Evolutionary conservation across 139 green algal species (phyloP).

Genomic region (Chlamydomonas asymmetrica): DNA sequence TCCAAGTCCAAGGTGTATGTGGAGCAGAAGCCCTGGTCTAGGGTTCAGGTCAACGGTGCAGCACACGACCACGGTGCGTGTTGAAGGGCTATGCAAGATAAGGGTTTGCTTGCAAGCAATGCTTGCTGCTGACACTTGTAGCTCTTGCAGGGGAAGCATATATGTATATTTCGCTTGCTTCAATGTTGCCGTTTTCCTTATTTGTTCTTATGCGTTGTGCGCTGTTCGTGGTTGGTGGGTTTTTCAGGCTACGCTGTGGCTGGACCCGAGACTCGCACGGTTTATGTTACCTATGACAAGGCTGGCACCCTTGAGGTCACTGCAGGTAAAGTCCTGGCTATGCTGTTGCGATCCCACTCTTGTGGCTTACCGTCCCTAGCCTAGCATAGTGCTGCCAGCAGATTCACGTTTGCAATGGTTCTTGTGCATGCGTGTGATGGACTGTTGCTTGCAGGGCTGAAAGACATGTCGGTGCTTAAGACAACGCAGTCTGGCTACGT

Average conservation of each 20-base stretch:
- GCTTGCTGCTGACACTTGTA: no score
- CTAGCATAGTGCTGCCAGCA: background rate
- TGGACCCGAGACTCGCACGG: slow-evolving; percentile 69
- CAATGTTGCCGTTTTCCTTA: no score
- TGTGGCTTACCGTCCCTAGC: background rate
- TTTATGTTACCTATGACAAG: slow-evolving; percentile 60
- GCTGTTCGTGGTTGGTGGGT: no score
- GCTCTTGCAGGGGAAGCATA: no score
- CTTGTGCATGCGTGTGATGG: no score
- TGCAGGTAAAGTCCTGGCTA: slow-evolving; percentile 36
- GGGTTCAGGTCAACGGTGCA: slow-evolving; percentile 55
- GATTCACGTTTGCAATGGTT: slow-evolving; percentile 4
- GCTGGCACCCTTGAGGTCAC: slow-evolving; percentile 58
- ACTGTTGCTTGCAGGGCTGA: no score
- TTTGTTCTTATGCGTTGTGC: no score
- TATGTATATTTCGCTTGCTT: no score
- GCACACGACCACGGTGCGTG: slow-evolving; percentile 78
- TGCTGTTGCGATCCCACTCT: no score
- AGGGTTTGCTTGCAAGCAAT: no score
- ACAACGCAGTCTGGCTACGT: slow-evolving; percentile 95
- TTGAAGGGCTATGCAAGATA: background rate
- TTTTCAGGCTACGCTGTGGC: slow-evolving; percentile 61
- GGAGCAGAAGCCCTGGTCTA: slow-evolving; percentile 84
- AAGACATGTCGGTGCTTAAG: slow-evolving; percentile 77
- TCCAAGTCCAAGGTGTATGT: slow-evolving; percentile 84